These are phyloP conservation scores for Rhodamnia rubescens DNA, from an alignment of 345 rosid genomes.

Conservation along the genomic window DNA sequence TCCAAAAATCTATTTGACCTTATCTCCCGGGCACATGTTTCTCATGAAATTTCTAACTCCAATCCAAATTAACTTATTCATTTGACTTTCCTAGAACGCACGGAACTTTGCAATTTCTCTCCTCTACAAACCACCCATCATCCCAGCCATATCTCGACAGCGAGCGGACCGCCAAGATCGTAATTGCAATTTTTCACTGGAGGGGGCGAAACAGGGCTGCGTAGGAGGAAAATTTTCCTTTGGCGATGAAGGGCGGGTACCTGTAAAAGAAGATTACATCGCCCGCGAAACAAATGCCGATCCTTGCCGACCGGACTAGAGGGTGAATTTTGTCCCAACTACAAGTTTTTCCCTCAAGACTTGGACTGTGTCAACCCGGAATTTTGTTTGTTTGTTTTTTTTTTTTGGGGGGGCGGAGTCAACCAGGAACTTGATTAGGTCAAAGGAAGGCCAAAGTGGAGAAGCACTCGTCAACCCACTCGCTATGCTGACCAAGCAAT, in stretches of 20 bases:
- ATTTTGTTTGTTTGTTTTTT: too few relatives aligned
- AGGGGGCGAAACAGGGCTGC: not conserved
- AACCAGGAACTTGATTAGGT: not conserved
- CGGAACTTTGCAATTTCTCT: too few relatives aligned
- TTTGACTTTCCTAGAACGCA: not conserved
- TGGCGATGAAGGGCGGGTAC: not conserved
- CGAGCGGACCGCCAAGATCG: too few relatives aligned
- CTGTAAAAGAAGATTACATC: not conserved
- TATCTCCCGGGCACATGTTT: rapidly evolving
- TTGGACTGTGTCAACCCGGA: not conserved
- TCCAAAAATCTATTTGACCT: not conserved
- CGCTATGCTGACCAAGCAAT: not conserved
- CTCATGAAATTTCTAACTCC: not conserved
- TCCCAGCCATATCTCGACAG: not conserved
- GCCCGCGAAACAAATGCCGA: not conserved
- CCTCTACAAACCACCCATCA: not conserved
- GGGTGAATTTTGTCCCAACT: not conserved
- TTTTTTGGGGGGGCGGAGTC: too few relatives aligned
- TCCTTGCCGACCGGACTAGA: not conserved
- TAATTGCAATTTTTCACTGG: not conserved
- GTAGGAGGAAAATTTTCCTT: too few relatives aligned
- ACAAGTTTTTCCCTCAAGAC: not conserved
- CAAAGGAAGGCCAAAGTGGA: not conserved
- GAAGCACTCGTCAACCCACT: not conserved
- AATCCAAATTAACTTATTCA: not conserved